phyloP scores from a whole-genome alignment of 257 asterid species.

The Forsythia suspensa region DNA sequence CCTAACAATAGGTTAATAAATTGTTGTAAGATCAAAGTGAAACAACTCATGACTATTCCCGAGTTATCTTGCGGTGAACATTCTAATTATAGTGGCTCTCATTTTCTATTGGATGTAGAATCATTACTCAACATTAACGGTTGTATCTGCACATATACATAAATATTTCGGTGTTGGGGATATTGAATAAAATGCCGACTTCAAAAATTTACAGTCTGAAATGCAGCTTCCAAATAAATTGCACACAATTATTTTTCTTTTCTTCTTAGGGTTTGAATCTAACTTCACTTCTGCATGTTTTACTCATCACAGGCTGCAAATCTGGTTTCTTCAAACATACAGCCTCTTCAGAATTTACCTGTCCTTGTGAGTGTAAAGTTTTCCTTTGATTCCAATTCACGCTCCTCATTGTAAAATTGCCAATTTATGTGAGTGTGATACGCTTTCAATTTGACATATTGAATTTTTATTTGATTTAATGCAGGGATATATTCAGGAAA shows the following conservation, averaged over 20 bases:
- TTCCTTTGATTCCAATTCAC: slow-evolving; percentile 17
- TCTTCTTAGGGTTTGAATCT: not conserved
- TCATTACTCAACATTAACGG: too few species aligned
- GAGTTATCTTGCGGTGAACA: not conserved
- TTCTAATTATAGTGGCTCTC: too few species aligned
- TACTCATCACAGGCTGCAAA: not conserved
- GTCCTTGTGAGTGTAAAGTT: slow-evolving; percentile 45
- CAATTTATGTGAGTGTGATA: not conserved
- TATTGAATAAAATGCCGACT: not conserved
- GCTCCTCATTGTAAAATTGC: not conserved
- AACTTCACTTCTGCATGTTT: not conserved
- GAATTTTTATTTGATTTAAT: slow-evolving; percentile 4
- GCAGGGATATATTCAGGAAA: slow-evolving; percentile 59
- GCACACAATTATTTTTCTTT: not conserved
- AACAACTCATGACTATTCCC: not conserved
- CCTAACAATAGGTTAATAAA: too few species aligned
- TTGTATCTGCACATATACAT: too few species aligned
- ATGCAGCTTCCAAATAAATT: not conserved
- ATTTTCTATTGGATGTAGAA: too few species aligned
- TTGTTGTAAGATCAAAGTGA: not conserved
- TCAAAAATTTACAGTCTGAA: not conserved
- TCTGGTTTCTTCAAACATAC: not conserved
- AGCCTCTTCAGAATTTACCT: slow-evolving; percentile 13
- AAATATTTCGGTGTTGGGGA: too few species aligned
- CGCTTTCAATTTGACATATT: not conserved